phyloP scores from a whole-genome alignment of 108 stramenopile species.

The Nitzschia putrida region DNA sequence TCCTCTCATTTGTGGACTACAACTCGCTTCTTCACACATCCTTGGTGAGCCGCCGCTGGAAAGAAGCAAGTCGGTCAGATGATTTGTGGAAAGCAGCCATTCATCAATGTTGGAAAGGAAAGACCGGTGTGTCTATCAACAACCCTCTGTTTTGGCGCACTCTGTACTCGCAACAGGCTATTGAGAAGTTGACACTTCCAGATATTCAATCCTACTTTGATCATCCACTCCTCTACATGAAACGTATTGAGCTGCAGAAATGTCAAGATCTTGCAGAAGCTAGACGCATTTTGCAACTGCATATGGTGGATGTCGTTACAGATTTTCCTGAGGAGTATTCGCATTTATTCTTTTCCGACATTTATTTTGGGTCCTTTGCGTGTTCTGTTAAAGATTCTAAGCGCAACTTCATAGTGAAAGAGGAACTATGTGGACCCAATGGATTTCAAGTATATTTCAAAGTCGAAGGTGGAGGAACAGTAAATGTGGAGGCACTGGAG shows the following conservation, averaged over 20 bases:
- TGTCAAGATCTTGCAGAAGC: background rate
- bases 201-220: conserved; percentile 24
- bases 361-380: conserved; percentile 38
- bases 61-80: conserved; percentile 29
- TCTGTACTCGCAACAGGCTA: conserved; percentile 16
- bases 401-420: conserved; percentile 16
- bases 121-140: background rate
- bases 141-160: conserved; percentile 34
- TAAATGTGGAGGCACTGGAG: conserved; percentile 5
- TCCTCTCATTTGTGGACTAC: conserved; percentile 17
- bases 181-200: background rate
- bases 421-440: conserved; percentile 19
- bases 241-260: background rate
- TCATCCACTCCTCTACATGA: conserved; percentile 21
- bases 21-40: conserved; percentile 20
- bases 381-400: conserved; percentile 30
- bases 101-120: conserved; percentile 18
- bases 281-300: conserved; percentile 18
- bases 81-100: conserved; percentile 22
- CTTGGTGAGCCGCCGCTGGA: conserved; percentile 30
- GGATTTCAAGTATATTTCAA: conserved; percentile 44
- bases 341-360: conserved; percentile 25
- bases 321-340: background rate
- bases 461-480: conserved; percentile 20
- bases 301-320: conserved; percentile 38